Evolutionary conservation across 306 rosid genomes (phyloP), one percentile per base, ranked within the genome.

Genomic region (Astragalus membranaceus): DNA sequence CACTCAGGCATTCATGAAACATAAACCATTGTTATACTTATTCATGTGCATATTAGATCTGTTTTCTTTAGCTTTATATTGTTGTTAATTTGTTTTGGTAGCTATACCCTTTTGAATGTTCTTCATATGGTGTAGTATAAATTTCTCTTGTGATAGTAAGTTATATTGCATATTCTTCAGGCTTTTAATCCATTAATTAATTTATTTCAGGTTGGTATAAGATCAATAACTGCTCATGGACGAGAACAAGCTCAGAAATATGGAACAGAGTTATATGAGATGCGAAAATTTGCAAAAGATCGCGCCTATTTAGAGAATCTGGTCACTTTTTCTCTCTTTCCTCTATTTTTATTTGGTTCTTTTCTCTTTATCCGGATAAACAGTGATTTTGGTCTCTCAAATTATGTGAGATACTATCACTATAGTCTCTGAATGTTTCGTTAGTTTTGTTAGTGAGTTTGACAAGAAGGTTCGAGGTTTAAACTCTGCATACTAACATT

Each of bases 211-310:
- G 96, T 87, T 44, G 97, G 96, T 37, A 79, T 92, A 79, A 81
- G 96, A 82, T 88, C 97, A 73, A 86, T 91, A 75, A 88, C 80
- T n/a, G 7, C 47, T 6, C 91, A 88, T 84, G 97, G 89, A 57
- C 88, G 88, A 53, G 88, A 83, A 60, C 96, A 91, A 53, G 95
- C 82, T 64, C 85, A 91, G 75, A 84, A 51, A 64, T 88, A 80
- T 72, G 96, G 96, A 16, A 91, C 82, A 9, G 96, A 91, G 83
- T 89, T 78, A 67, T 82, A 75, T 80, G 97, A 91, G 80, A 91
- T 91, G 97, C 81, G 85, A 47, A 85, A 82, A 67, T 88, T 91
- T 72, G 87, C 89, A 41, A 82, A 79, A 77, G 92, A 88, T 72
- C 84, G 84, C 0, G 55, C 69, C 32, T 48, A 74, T 62, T 82